A percentile compares a stretch with the other conserved stretches of the same genome.
phyloP scores from a whole-genome alignment of 768 basidiomycete species.

The Tricholoma terreum region DNA sequence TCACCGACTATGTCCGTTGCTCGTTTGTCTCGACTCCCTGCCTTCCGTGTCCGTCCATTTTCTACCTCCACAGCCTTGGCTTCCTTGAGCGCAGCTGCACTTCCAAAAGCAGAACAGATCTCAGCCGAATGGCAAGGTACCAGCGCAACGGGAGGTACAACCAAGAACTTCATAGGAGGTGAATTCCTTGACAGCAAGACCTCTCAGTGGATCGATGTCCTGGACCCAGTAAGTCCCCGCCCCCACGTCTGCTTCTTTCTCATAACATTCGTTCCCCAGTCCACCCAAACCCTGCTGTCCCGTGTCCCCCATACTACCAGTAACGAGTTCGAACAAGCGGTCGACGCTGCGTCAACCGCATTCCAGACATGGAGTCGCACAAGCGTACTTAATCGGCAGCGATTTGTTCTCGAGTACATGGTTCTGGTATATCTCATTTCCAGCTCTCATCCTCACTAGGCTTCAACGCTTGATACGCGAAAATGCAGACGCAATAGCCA shows the following conservation, averaged over 20 bases:
- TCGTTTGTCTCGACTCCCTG: slow-evolving; percentile 29
- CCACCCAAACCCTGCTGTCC: slow-evolving; percentile 87
- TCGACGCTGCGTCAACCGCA: slow-evolving; percentile 78
- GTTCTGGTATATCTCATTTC: not conserved
- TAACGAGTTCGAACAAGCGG: slow-evolving; percentile 79
- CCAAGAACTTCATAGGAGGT: slow-evolving; percentile 91
- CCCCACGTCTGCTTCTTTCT: not conserved
- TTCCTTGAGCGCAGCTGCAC: slow-evolving; percentile 53
- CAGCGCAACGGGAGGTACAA: slow-evolving; percentile 76
- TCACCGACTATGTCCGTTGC: slow-evolving; percentile 30
- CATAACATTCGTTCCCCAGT: slow-evolving; percentile 39
- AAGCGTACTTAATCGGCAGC: slow-evolving; percentile 82
- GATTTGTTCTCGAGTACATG: slow-evolving; percentile 83
- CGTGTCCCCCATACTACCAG: slow-evolving; percentile 86
- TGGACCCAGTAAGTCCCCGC: slow-evolving; percentile 71
- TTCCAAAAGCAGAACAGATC: slow-evolving; percentile 63
- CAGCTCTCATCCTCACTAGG: slow-evolving; percentile 35
- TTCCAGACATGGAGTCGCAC: slow-evolving; percentile 88
- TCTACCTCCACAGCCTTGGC: slow-evolving; percentile 45
- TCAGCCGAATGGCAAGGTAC: slow-evolving; percentile 86
- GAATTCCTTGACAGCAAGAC: slow-evolving; percentile 83
- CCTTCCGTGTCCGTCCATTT: slow-evolving; percentile 31
- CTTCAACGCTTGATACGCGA: slow-evolving; percentile 84
- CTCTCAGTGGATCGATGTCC: slow-evolving; percentile 78
- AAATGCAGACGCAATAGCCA: slow-evolving; percentile 82